Evolutionary conservation across 139 green algal species (phyloP).

Genomic region (Coelastrella sp.): DNA sequence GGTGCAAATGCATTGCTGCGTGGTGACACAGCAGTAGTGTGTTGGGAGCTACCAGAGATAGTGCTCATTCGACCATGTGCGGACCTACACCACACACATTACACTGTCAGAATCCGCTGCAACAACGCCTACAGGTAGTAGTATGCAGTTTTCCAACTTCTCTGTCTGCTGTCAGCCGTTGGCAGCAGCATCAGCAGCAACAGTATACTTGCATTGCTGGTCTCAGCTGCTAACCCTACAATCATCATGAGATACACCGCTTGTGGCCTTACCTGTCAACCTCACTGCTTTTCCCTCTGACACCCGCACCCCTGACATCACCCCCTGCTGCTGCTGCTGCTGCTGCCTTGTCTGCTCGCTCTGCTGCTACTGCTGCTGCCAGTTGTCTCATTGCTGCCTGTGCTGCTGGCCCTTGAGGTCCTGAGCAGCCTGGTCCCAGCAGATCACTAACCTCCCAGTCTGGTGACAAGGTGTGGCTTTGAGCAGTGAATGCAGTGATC

Average conservation of each 20-base stretch:
- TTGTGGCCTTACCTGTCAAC: neutral
- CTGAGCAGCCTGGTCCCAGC: neutral
- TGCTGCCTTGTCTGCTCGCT: neutral
- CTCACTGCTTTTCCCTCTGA: neutral
- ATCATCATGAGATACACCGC: too few species aligned
- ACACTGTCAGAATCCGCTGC: too few species aligned
- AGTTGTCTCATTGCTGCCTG: constrained; percentile 11
- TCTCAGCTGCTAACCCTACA: neutral
- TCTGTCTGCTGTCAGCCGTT: neutral
- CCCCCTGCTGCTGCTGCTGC: neutral
- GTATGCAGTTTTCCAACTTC: too few species aligned
- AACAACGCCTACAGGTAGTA: too few species aligned
- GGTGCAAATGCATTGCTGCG: neutral
- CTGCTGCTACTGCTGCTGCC: constrained; percentile 23
- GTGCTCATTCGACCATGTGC: too few species aligned
- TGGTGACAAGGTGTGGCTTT: neutral
- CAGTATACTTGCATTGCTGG: too few species aligned
- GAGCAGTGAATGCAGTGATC: constrained; percentile 24
- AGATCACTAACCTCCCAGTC: constrained; percentile 32
- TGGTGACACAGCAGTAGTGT: too few species aligned
- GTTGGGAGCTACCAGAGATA: neutral
- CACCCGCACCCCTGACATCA: neutral
- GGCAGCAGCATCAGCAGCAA: neutral
- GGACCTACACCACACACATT: too few species aligned
- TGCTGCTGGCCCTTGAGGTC: neutral